Percentiles rank a stretch among this genome's conserved stretches.
Conservation (phyloP, 2,329 filamentous ascomycete species). For the Cadophora sp. region DNA sequence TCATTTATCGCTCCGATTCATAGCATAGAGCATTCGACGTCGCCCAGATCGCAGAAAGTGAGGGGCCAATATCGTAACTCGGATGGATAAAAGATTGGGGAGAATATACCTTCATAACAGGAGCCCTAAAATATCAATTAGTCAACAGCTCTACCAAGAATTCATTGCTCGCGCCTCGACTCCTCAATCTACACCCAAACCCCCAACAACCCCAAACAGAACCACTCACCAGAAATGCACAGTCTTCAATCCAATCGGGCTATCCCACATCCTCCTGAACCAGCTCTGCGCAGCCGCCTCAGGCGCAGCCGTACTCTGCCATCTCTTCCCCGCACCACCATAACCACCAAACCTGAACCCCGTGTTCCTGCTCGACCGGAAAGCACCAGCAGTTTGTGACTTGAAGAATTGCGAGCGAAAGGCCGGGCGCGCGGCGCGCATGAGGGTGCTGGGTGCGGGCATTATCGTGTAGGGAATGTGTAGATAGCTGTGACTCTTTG, state of each 20-base stretch:
- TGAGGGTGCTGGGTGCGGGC: constrained; percentile 47
- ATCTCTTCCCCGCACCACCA: constrained; percentile 60
- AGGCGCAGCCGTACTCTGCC: constrained; percentile 66
- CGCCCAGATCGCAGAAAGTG: no score
- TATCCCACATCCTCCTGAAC: constrained; percentile 85
- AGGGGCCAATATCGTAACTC: not conserved
- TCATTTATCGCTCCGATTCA: not conserved
- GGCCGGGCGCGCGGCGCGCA: constrained; percentile 60
- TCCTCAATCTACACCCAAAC: not conserved
- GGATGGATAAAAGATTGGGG: constrained; percentile 11
- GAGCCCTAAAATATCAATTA: constrained; percentile 66
- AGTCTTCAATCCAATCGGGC: constrained; percentile 83
- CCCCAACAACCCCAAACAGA: not conserved
- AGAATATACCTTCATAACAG: constrained; percentile 80
- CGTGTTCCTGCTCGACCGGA: constrained; percentile 49
- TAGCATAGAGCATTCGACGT: not conserved
- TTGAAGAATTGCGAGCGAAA: constrained; percentile 56
- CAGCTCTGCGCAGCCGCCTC: constrained; percentile 54
- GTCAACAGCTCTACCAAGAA: constrained; percentile 19
- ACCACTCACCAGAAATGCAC: constrained; percentile 91
- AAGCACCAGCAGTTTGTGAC: constrained; percentile 54
- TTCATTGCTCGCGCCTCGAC: not conserved
- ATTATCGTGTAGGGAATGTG: constrained; percentile 22
- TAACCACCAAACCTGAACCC: constrained; percentile 26
- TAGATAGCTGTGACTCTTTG: constrained; percentile 6